These are phyloP conservation scores for Chaetoceros tenuissimus DNA, from an alignment of 108 stramenopile species.

Conservation along the genomic window DNA sequence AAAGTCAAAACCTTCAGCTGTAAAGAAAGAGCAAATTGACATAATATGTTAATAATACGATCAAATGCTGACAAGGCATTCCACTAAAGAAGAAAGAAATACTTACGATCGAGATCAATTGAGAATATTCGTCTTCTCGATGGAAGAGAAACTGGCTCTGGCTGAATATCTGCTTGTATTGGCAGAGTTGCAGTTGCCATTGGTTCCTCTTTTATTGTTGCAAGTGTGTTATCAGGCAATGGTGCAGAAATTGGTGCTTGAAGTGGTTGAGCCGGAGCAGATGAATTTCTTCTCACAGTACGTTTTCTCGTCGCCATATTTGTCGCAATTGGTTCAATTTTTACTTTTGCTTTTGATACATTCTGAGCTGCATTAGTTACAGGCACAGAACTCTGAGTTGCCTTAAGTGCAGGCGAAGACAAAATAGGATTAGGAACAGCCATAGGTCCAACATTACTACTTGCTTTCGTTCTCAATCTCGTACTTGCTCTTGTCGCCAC, in stretches of 20 bases:
- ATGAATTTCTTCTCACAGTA: neutral
- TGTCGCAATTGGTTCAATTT: no score
- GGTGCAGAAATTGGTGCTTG: no score
- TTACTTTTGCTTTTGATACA: no score
- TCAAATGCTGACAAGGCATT: no score
- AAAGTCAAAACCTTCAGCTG: constrained; percentile 56
- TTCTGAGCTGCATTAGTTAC: neutral
- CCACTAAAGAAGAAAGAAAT: no score
- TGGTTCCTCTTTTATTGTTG: neutral
- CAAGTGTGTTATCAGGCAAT: neutral
- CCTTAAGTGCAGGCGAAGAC: neutral
- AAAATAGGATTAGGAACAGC: neutral
- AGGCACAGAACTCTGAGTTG: neutral
- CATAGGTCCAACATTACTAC: neutral
- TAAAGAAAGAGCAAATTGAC: neutral
- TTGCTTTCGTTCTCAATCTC: neutral
- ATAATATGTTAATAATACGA: no score
- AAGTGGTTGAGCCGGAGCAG: no score
- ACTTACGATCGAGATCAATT: constrained; percentile 77
- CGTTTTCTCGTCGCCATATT: neutral
- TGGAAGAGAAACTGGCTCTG: neutral
- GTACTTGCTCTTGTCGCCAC: neutral
- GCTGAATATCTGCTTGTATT: neutral
- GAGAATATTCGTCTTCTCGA: constrained; percentile 51
- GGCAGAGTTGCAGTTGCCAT: neutral